Evolutionary conservation across 495 filamentous ascomycete genomes (phyloP).

Genomic region (Penicillium paradoxum): DNA sequence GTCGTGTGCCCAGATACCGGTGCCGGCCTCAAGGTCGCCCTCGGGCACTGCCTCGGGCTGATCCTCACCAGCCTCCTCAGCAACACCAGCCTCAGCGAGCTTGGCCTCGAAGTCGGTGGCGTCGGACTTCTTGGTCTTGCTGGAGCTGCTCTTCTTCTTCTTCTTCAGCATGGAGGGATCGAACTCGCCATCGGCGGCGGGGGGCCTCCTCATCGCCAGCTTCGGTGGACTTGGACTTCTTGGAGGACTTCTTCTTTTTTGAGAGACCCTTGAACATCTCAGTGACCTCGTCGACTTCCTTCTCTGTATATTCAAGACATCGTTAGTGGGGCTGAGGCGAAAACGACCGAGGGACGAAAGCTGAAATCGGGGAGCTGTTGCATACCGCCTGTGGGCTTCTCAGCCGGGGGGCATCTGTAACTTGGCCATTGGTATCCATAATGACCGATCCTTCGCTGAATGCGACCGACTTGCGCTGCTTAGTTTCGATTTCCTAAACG

Average conservation of each 20-base stretch:
- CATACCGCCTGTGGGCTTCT: slow-evolving; percentile 48
- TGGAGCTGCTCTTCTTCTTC: slow-evolving; percentile 78
- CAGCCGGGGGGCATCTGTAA: slow-evolving; percentile 62
- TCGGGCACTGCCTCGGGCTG: slow-evolving; percentile 48
- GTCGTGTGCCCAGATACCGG: slow-evolving; percentile 89
- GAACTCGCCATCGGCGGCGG: slow-evolving; percentile 61
- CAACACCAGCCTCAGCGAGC: slow-evolving; percentile 69
- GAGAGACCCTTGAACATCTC: slow-evolving; percentile 78
- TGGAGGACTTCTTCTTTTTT: slow-evolving; percentile 74
- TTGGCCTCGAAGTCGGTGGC: slow-evolving; percentile 77
- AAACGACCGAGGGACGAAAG: slow-evolving; percentile 1
- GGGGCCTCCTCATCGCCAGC: slow-evolving; percentile 50
- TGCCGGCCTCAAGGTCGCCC: slow-evolving; percentile 84
- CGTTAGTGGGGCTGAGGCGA: slow-evolving; percentile 8
- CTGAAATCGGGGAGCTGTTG: not conserved
- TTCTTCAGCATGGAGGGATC: slow-evolving; percentile 81
- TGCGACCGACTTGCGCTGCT: slow-evolving; percentile 81
- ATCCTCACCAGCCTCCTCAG: slow-evolving; percentile 45
- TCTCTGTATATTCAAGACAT: slow-evolving; percentile 38
- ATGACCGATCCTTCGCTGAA: slow-evolving; percentile 81
- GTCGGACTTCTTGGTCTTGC: slow-evolving; percentile 59
- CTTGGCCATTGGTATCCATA: slow-evolving; percentile 77
- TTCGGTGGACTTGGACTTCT: slow-evolving; percentile 58
- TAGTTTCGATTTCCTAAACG: slow-evolving; percentile 33
- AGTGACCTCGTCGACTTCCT: slow-evolving; percentile 65